Percentiles rank a stretch among this genome's conserved stretches.
Evolutionary conservation across 1,284 basidiomycete species (phyloP).

Genomic region (Apiotrichum akiyoshidainum): DNA sequence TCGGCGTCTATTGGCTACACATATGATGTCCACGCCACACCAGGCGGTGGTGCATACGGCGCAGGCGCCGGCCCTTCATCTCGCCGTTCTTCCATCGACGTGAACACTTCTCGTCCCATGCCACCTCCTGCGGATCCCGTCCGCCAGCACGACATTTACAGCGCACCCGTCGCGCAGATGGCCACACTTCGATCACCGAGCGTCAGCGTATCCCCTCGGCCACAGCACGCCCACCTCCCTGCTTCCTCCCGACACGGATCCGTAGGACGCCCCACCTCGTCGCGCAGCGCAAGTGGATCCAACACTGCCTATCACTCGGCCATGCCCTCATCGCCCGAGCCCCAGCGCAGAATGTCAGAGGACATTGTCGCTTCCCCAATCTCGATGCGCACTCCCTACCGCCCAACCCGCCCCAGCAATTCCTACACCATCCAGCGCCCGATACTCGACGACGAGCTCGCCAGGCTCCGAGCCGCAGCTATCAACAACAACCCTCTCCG

Average conservation of each 20-base stretch:
- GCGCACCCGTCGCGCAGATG: slow-evolving; percentile 15
- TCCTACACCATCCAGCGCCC: slow-evolving; percentile 23
- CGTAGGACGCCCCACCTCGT: slow-evolving; percentile 19
- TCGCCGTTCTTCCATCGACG: slow-evolving; percentile 14
- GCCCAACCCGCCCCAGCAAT: slow-evolving; percentile 25
- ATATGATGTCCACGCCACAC: slow-evolving; percentile 1
- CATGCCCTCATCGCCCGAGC: slow-evolving; percentile 21
- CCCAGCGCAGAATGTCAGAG: slow-evolving; percentile 22
- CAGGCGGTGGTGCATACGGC: background rate
- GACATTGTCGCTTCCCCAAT: slow-evolving; percentile 7
- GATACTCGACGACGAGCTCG: slow-evolving; percentile 35
- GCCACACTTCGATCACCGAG: slow-evolving; percentile 38
- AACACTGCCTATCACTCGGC: background rate
- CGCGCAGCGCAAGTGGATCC: slow-evolving; percentile 1
- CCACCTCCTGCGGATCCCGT: slow-evolving; percentile 34
- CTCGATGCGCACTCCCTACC: slow-evolving; percentile 26
- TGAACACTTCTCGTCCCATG: slow-evolving; percentile 24
- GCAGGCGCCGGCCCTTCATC: slow-evolving; percentile 12
- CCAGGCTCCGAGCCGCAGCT: slow-evolving; percentile 22
- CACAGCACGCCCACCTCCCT: slow-evolving; percentile 23
- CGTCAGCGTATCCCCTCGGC: slow-evolving; percentile 40
- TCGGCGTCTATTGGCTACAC: slow-evolving; percentile 2
- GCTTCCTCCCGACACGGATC: slow-evolving; percentile 32
- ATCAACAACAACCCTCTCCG: slow-evolving; percentile 37
- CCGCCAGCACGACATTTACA: slow-evolving; percentile 6